Evolutionary conservation across 2,329 filamentous ascomycete species (phyloP), one percentile per base, ranked within the genome.

Genomic region (Pyricularia pennisetigena): DNA sequence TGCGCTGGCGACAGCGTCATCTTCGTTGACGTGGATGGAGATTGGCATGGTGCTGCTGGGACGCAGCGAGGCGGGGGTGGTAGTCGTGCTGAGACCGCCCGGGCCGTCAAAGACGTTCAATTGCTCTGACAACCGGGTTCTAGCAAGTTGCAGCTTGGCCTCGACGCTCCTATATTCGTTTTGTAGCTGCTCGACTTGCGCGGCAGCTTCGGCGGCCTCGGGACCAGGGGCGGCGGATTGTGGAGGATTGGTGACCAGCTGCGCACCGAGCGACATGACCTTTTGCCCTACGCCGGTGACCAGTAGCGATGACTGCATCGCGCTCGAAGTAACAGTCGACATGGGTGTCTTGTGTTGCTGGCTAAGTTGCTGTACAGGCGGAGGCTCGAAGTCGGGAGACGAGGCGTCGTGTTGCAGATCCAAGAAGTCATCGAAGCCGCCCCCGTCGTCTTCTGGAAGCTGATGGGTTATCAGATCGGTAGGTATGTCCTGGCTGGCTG

Each of bases 1-100:
- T 9, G 65, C 65, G 65, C 65, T 67, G 41, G 65, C 65, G n/a
- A 67, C 65, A 28, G 65, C 65, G 20, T 67, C 65, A 29, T 67
- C 65, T 57, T 67, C 65, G n/a, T 67, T 57, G 16, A 54, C 65
- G 26, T 65, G 64, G 16, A 65, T 35, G n/a, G 64, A 30, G 26
- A 65, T 35, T 14, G 64, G 64, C 64, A 65, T 65, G 28, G 30
- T 35, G 30, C 64, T 65, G n/a, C 64, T 23, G 20, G 64, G 64
- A 20, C 64, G 64, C n/a, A 65, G 64, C 20, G 64, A 65, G 4
- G 65, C 65, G 16, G 41, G 41, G 20, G 54, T 59, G 6, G 65
- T 57, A 9, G 49, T 57, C 12, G 26, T 29, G 35, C 23, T 29
- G 26, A 20, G n/a, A 30, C 24, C 65, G 28, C 20, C 41, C 16